Percentiles rank a stretch among this genome's conserved stretches.
Conservation (phyloP, 2,329 filamentous ascomycete species). For the Neurospora crassa region DNA sequence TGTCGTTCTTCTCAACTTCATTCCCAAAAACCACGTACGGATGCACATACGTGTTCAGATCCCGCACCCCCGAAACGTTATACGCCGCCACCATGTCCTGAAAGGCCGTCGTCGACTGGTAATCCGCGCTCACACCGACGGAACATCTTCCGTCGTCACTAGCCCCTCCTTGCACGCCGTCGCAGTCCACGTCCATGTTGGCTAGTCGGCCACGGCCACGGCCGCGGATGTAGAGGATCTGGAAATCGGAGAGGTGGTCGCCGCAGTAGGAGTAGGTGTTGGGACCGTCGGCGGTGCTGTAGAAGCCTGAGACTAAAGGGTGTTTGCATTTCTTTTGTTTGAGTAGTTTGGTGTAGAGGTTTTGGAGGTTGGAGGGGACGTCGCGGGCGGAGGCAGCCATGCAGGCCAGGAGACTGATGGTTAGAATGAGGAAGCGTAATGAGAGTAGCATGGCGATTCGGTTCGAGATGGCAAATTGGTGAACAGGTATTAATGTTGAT, state of each 20-base stretch:
- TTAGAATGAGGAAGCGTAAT: not conserved
- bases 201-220: constrained; percentile 26
- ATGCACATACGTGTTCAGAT: constrained; percentile 42
- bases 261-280: constrained; percentile 31
- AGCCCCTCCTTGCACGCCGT: constrained; percentile 34
- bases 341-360: constrained; percentile 24
- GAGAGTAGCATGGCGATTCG: not conserved
- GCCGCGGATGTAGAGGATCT: constrained; percentile 36
- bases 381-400: constrained; percentile 2
- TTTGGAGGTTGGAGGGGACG: constrained; percentile 19
- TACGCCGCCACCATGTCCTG: constrained; percentile 26
- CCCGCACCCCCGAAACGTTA: constrained; percentile 23
- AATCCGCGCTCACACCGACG: constrained; percentile 27
- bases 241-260: constrained; percentile 25
- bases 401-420: not conserved
- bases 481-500: not conserved
- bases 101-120: constrained; percentile 35
- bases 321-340: constrained; percentile 21
- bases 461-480: not conserved
- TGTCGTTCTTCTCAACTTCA: constrained; percentile 5
- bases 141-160: constrained; percentile 33
- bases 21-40: constrained; percentile 48
- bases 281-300: constrained; percentile 20
- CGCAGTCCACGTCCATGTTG: constrained; percentile 52
- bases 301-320: constrained; percentile 23